Conservation (phyloP, 2,329 filamentous ascomycete species). For the Parastagonospora avenae region DNA sequence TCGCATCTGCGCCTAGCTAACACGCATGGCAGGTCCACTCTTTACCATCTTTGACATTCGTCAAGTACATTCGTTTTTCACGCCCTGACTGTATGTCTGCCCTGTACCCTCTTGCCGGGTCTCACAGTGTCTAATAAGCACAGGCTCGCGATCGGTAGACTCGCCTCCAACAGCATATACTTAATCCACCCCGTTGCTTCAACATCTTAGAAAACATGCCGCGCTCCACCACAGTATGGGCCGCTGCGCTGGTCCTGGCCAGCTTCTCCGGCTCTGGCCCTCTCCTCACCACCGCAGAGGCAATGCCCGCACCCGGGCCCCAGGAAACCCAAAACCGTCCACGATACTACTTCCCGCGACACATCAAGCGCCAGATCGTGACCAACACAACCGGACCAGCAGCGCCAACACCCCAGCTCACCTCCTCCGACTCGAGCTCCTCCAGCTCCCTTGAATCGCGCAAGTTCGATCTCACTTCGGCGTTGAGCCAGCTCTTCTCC, state of each 20-base stretch:
- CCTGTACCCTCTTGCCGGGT: background rate
- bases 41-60: slow-evolving; percentile 47
- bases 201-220: slow-evolving; percentile 49
- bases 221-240: slow-evolving; percentile 53
- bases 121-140: slow-evolving; percentile 16
- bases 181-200: slow-evolving; percentile 33
- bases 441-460: slow-evolving; percentile 24
- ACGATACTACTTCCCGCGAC: slow-evolving; percentile 55
- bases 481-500: slow-evolving; percentile 33
- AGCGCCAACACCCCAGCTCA: slow-evolving; percentile 25
- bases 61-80: slow-evolving; percentile 60
- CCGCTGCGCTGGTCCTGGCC: slow-evolving; percentile 51
- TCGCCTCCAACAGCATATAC: slow-evolving; percentile 25
- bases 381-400: slow-evolving; percentile 42
- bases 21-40: slow-evolving; percentile 40
- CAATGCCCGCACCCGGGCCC: slow-evolving; percentile 52
- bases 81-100: slow-evolving; percentile 45
- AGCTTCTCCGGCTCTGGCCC: slow-evolving; percentile 54
- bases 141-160: slow-evolving; percentile 22
- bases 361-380: slow-evolving; percentile 51
- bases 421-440: slow-evolving; percentile 22
- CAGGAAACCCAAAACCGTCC: slow-evolving; percentile 43
- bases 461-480: slow-evolving; percentile 31
- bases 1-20: slow-evolving; percentile 16
- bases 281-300: slow-evolving; percentile 54